Evolutionary conservation across 257 asterid genomes (phyloP).

Genomic region (Jaltomata sinuosa): DNA sequence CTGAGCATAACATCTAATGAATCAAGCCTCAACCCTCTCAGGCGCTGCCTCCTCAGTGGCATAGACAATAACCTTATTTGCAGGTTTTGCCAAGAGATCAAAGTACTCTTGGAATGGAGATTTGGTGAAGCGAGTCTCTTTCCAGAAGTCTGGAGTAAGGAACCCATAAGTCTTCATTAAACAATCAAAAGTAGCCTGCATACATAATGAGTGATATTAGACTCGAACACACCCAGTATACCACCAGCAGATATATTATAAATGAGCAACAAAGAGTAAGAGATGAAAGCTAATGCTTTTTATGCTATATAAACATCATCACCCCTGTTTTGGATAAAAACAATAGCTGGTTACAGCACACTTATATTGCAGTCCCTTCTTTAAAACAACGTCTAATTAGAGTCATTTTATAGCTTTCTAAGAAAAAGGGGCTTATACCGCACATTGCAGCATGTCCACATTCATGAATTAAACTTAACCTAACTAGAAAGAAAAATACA

Average conservation of each 20-base stretch:
- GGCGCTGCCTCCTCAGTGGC: conserved; percentile 3
- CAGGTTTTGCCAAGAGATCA: not conserved
- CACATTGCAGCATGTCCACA: not conserved
- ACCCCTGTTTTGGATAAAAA: no score
- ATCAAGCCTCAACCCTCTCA: not conserved
- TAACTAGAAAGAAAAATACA: not conserved
- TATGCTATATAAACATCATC: no score
- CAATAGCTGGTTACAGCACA: no score
- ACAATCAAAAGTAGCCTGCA: conserved; percentile 71
- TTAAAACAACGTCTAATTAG: no score
- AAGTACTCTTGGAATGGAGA: conserved; percentile 6
- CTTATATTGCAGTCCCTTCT: no score
- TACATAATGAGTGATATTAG: no score
- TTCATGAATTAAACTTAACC: not conserved
- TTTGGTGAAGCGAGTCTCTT: not conserved
- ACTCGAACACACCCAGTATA: no score
- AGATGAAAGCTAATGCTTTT: no score
- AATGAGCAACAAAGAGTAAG: no score
- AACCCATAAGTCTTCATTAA: conserved; percentile 66
- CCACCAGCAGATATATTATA: no score
- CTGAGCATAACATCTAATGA: not conserved
- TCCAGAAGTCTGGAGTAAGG: conserved; percentile 79
- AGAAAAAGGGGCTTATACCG: not conserved
- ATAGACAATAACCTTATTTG: not conserved
- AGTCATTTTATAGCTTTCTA: not conserved